Evolutionary conservation across 2,329 filamentous ascomycete species (phyloP).

Genomic region (Hymenoscyphus infarciens): DNA sequence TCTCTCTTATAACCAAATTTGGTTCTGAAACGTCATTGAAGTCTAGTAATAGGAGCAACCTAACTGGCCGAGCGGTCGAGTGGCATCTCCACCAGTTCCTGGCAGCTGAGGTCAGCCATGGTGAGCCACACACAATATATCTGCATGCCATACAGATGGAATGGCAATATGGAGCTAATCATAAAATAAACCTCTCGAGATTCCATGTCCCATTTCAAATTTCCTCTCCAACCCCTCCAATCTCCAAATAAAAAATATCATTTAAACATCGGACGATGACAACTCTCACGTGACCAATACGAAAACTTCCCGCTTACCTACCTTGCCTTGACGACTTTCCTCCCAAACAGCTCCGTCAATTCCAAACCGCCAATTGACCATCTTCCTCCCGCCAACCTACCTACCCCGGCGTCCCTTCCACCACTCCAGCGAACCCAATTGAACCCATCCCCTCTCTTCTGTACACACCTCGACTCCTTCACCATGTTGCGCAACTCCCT

Average conservation of each 20-base stretch:
- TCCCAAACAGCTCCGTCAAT: not conserved
- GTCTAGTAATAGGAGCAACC: not conserved
- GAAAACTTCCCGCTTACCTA: not conserved
- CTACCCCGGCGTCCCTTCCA: conserved; percentile 13
- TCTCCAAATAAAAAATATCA: no score
- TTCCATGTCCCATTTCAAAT: no score
- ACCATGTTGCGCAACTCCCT: conserved; percentile 21
- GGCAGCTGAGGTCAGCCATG: no score
- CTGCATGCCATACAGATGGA: not conserved
- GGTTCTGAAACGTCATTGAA: not conserved
- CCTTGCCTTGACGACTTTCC: not conserved
- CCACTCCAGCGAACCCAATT: conserved; percentile 7
- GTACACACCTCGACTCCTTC: conserved; percentile 8
- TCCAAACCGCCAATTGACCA: not conserved
- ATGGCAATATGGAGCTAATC: no score
- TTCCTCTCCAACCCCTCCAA: no score
- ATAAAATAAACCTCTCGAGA: no score
- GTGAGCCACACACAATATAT: not conserved
- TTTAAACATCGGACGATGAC: not conserved
- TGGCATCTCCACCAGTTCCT: not conserved
- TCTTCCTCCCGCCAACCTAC: not conserved
- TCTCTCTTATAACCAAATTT: no score
- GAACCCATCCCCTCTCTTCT: conserved; percentile 12
- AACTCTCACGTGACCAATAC: not conserved
- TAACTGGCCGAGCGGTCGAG: not conserved